A percentile compares a stretch with the other conserved stretches of the same genome.
phyloP scores from a whole-genome alignment of 306 rosid genomes.

The Elaeagnus macrophylla region DNA sequence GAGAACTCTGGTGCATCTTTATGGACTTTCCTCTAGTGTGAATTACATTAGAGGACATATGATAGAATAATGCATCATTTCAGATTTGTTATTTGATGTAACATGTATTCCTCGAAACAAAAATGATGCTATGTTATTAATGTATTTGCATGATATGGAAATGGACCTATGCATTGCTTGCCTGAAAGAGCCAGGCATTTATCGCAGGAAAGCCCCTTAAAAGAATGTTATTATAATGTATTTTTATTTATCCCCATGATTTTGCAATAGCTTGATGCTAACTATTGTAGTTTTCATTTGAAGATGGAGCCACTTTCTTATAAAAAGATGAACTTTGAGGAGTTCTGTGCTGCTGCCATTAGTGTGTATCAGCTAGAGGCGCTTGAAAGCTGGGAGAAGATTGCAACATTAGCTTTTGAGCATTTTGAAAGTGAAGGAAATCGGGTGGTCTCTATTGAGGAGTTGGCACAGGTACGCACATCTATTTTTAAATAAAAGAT shows the following conservation, averaged over 20 bases:
- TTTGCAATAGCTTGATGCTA: not conserved
- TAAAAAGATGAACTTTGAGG: constrained; percentile 72
- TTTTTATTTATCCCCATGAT: not conserved
- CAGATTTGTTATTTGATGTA: not conserved
- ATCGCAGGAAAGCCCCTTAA: no score
- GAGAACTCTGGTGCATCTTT: constrained; percentile 22
- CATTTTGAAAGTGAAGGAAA: constrained; percentile 70
- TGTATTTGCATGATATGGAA: not conserved
- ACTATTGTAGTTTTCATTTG: constrained; percentile 21
- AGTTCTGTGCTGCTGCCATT: constrained; percentile 85
- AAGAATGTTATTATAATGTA: not conserved
- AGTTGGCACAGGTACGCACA: constrained; percentile 74
- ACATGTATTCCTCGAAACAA: not conserved
- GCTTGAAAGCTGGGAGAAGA: constrained; percentile 73
- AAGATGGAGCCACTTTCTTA: constrained; percentile 77
- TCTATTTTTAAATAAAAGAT: constrained; percentile 5
- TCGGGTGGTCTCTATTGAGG: constrained; percentile 66
- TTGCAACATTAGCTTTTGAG: constrained; percentile 59
- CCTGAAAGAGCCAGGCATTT: no score
- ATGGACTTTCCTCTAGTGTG: not conserved
- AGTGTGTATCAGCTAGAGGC: constrained; percentile 88
- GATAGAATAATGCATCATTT: no score
- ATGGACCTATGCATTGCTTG: not conserved
- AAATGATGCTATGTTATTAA: not conserved
- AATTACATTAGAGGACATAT: not conserved